Conservation (phyloP, 1,139 yeast species). For the Scheffersomyces segobiensis region DNA sequence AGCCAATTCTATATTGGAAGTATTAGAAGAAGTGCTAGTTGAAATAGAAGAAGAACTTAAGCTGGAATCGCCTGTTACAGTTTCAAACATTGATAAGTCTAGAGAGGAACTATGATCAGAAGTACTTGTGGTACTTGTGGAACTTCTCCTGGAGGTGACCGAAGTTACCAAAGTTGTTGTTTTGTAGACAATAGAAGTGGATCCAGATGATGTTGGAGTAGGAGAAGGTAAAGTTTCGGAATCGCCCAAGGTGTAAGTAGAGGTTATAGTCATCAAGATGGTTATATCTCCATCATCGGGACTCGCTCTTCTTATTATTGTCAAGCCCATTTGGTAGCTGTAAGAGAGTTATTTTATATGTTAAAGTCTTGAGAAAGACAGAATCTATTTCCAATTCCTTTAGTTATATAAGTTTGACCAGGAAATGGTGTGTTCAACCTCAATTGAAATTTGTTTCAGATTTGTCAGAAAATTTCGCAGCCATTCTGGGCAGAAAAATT, state of each 20-base stretch:
- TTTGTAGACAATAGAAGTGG: background rate
- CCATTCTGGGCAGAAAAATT: slow-evolving; percentile 7
- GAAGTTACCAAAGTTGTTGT: background rate
- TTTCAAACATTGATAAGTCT: background rate
- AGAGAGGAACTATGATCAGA: background rate
- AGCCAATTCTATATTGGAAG: background rate
- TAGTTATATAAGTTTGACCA: background rate
- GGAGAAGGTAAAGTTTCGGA: background rate
- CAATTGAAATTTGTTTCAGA: slow-evolving; percentile 9
- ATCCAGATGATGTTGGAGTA: background rate
- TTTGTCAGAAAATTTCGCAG: slow-evolving; percentile 3
- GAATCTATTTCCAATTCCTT: background rate
- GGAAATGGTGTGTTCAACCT: background rate
- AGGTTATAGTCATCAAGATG: slow-evolving; percentile 18
- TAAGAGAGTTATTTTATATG: background rate
- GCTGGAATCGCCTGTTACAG: slow-evolving; percentile 3
- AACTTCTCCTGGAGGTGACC: background rate
- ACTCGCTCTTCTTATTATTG: slow-evolving; percentile 1
- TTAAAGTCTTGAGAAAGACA: background rate
- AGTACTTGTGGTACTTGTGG: background rate
- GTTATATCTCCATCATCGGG: slow-evolving; percentile 12
- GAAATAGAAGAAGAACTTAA: background rate
- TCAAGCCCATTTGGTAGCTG: slow-evolving; percentile 9
- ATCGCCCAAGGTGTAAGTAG: slow-evolving; percentile 16
- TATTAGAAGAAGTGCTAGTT: slow-evolving; percentile 8